phyloP scores from a whole-genome alignment of 306 rosid genomes.

The Cucurbita maxima region DNA sequence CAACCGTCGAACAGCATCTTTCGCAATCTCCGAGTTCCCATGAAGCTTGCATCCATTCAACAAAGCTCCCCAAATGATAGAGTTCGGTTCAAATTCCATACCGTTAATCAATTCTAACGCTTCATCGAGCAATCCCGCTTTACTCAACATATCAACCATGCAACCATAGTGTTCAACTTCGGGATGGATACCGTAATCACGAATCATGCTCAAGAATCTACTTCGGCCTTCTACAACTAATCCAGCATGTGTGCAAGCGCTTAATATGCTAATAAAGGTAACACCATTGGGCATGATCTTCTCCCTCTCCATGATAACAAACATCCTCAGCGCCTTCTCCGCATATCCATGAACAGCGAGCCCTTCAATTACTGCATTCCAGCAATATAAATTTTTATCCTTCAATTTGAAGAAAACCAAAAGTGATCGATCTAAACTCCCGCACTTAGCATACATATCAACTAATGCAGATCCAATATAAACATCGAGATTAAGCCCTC shows the following conservation, averaged over 20 bases:
- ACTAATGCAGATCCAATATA: slow-evolving; percentile 60
- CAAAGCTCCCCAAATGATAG: slow-evolving; percentile 72
- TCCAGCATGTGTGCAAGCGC: slow-evolving; percentile 71
- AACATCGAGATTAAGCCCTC: slow-evolving; percentile 51
- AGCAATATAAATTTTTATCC: slow-evolving; percentile 56
- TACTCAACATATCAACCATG: slow-evolving; percentile 68
- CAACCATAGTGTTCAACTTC: slow-evolving; percentile 67
- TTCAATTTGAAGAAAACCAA: slow-evolving; percentile 50
- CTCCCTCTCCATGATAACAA: slow-evolving; percentile 37
- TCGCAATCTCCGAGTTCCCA: slow-evolving; percentile 42
- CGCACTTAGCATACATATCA: slow-evolving; percentile 84
- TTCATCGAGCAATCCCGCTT: slow-evolving; percentile 58
- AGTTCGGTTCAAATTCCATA: slow-evolving; percentile 40
- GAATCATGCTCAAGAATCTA: slow-evolving; percentile 42
- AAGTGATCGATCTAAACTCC: slow-evolving; percentile 57
- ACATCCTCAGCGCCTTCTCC: slow-evolving; percentile 37
- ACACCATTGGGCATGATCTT: slow-evolving; percentile 50
- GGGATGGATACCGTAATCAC: slow-evolving; percentile 34
- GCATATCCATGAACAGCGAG: slow-evolving; percentile 60
- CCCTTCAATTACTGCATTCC: slow-evolving; percentile 68
- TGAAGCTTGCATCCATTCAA: slow-evolving; percentile 65
- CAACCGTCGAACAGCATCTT: slow-evolving; percentile 32
- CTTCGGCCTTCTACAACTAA: slow-evolving; percentile 46
- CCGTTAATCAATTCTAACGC: slow-evolving; percentile 46
- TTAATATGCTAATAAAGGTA: slow-evolving; percentile 52